Base-by-base conservation (phyloP, 2,329 filamentous ascomycete genomes). In the Dothistroma pini region DNA sequence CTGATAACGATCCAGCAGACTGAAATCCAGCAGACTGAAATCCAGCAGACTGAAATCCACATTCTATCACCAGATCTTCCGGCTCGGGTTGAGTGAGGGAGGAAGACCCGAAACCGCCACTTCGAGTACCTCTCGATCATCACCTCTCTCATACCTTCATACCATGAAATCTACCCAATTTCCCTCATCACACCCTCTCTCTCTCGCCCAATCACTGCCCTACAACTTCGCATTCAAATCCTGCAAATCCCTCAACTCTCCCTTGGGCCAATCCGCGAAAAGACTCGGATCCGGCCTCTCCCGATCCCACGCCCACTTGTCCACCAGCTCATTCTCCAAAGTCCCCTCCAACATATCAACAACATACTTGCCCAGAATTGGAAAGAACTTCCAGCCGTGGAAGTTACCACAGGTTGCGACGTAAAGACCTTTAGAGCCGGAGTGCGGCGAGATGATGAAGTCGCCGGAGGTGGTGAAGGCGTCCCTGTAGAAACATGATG, bases 401-500 rank as follows among this genome's bases (percentile, higher is more conserved):
- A 74, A 74, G 61, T 70, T 71, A 73, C 80, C 66, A 80, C 81
- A 31, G 79, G 73, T 78, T 0, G 78, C 78, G n/a, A 80, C 63
- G 62, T 76, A 79, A 0, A 80, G 69, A 5, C 76, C 76, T 54
- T 73, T 71, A 6, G 75, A 71, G 19, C 73, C 75, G 2, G 77
- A 67, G 65, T 80, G 78, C 11, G 77, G 77, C 4, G 77, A 79
- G 66, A 80, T 80, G 63, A 80, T 79, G 63, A 79, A 79, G 68
- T 80, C 85, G 22, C 79, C 78, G 68, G 78, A 84, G 2, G 84
- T 80, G 0, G 85, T 86, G 67, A 88, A 84, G 10, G 85, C 86
- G 64, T 89, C 86, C 86, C 86, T 88, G 58, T 5, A 7, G 38
- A 4, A 14, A 16, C 12, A 21, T 44, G 19, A 5, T 22, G 16